Evolutionary conservation across 1,284 basidiomycete genomes (phyloP), one percentile per base, ranked within the genome.

Genomic region (Kwoniella shivajii): DNA sequence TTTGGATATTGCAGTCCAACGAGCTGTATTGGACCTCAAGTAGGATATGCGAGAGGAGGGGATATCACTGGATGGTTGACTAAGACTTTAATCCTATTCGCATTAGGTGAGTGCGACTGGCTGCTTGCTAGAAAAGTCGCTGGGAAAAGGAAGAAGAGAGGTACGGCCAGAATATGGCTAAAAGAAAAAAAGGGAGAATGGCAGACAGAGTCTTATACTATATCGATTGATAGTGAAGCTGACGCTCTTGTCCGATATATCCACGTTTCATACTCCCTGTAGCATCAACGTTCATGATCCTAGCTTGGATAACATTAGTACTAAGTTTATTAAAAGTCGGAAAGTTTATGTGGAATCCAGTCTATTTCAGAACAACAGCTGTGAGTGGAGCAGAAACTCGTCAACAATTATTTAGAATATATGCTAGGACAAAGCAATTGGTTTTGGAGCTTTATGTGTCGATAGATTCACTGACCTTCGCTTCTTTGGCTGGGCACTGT

Each of bases 261-360:
- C n/a, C n/a, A n/a, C n/a, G n/a, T n/a, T n/a, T n/a, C n/a, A n/a
- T n/a, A n/a, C n/a, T n/a, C n/a, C 31, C 16, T 20, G 5, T 37
- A 70, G 67, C 64, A 10, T 61, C 65, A 1, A n/a, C 62, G 4
- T 54, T 67, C 52, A 64, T 67, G 65, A 24, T 67, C 7, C 37
- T 71, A 31, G 56, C 67, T 13, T 60, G 65, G 24, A 34, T 71
- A 29, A 56, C 66, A 4, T 60, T 72, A 24, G 27, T 69, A 11
- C 39, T 66, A 14, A 61, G 61, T 36, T 42, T 69, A 13, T 47
- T 63, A 16, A 62, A 47, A 50, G 58, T 63, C 2, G 67, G 61
- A 0, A 52, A 51, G 18, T 68, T 61, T 53, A 59, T 60, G 60
- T 65, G 63, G 60, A 62, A 69, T 33, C 67, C 69, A 6, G 52